Base-by-base conservation (phyloP, 2,329 filamentous ascomycete species). In the Ciborinia camelliae region DNA sequence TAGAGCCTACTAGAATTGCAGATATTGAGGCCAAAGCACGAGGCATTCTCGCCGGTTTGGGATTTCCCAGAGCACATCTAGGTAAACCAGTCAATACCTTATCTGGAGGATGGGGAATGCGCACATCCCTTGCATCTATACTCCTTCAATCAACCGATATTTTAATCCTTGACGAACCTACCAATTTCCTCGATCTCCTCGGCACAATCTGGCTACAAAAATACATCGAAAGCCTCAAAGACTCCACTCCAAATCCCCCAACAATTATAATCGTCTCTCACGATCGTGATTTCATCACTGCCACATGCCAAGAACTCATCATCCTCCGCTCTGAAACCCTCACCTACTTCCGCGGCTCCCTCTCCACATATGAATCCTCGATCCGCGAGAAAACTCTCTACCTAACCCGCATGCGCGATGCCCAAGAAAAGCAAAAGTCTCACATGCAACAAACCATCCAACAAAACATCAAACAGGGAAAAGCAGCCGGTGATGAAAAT, bases 181-280 rank as follows among this genome's bases (percentile, higher is more conserved):
- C 91, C 41, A 96, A 96, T 73, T 96, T 91, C 73, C 82, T 96
- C 1, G 91, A 96, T 72, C 80, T 96, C 0, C 82, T 92, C 0
- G 90, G 90, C 1, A 92, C 96, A 65, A 85, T 96, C 64, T 96
- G 92, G 91, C 81, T 97, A 1, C 89, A 96, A 73, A 83, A 83
- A 15, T 88, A 92, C 72, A 83, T 96, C 12, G 79, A 83, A 45
- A 78, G 82, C 1, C 75, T 88, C 3, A 80, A 81, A 4, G 82
- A 86, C 26, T 75, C 75, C 0, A 77, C 81, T 0, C 77, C 80
- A 2, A 84, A 81, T 0, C 70, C 83, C 0, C 84, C 84, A 0
- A 95, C 91, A 0, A 81, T 95, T 1, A 80, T 96, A 20, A 79
- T 95, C 1, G 91, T 95, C 3, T 95, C 91, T 0, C 92, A 96